Evolutionary conservation across 2,329 filamentous ascomycete genomes (phyloP), one percentile per base, ranked within the genome.

Genomic region (Thermothelomyces thermophilus): DNA sequence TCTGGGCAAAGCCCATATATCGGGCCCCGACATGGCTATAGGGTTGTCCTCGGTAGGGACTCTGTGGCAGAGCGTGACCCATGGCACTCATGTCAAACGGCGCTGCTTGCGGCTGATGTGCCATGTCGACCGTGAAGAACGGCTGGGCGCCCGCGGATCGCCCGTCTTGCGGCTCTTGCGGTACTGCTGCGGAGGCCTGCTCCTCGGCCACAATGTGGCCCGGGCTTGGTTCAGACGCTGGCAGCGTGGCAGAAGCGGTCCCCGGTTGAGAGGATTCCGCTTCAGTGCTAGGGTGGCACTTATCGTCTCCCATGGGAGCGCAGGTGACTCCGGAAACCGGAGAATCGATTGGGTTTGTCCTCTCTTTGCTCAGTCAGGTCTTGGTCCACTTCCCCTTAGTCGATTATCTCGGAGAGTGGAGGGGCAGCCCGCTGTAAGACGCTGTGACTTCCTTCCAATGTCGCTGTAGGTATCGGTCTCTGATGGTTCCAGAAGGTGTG

Each of bases 71-170:
- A 42, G 71, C 62, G 54, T 65, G 70, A 26, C 64, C 63, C 67
- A 79, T 69, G 14, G 64, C 55, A 17, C 58, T 63, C 74, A 78
- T 75, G 56, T 73, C 74, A 62, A 74, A 79, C 7, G 68, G 63
- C 4, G 67, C 64, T 28, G 61, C 56, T 35, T 64, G 63, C 55
- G 67, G 68, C 22, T 56, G 42, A 43, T 64, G 61, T 41, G 63
- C 56, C 67, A 73, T 71, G 48, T 73, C 70, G 55, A 70, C 60
- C 16, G 67, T 63, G 55, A 72, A 73, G 3, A 67, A 60, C 62
- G 71, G 66, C 48, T 70, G 68, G 3, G 66, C 58, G 16, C 62
- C 57, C 16, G 56, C 58, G 53, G 66, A 63, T 10, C 65, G 59
- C 16, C 66, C 66, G 14, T 50, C 49, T 16, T 51, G 51, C 22